A percentile compares a stretch with the other conserved stretches of the same genome.
Conservation (phyloP, 148 eudicot genomes). For the Bassia scoparia region DNA sequence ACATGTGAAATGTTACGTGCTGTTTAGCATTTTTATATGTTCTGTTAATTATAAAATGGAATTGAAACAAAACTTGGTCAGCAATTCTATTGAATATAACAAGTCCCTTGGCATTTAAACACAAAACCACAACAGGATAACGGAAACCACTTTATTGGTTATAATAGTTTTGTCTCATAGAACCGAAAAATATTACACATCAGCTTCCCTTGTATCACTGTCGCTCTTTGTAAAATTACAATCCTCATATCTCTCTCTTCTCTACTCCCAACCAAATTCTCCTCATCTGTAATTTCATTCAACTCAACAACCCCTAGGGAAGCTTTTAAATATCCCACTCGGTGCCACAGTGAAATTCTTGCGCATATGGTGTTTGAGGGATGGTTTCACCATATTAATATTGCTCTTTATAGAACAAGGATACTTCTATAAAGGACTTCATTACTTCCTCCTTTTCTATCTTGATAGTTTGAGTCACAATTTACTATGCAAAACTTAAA, state of each 20-base stretch:
- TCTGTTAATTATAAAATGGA: not conserved
- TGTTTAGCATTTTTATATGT: not conserved
- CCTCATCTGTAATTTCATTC: not conserved
- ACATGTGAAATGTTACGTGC: not conserved
- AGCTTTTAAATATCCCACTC: not conserved
- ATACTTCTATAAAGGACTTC: not conserved
- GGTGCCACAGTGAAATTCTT: not conserved
- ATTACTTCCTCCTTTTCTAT: not conserved
- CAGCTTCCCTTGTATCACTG: not conserved
- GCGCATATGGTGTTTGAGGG: not conserved
- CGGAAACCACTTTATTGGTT: not conserved
- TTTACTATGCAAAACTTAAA: not conserved
- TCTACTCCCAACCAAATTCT: not conserved
- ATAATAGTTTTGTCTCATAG: not conserved
- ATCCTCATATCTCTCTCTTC: slow-evolving; percentile 1
- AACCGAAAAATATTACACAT: not conserved
- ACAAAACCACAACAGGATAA: not conserved
- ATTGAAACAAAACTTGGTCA: not conserved
- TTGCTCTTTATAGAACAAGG: not conserved
- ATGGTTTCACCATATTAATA: not conserved
- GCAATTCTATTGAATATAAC: not conserved
- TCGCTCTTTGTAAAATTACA: not conserved
- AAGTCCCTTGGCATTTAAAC: not conserved
- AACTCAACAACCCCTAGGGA: not conserved
- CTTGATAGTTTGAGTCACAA: not conserved